Percentiles rank a stretch among this genome's conserved stretches.
phyloP scores from a whole-genome alignment of 2,329 filamentous ascomycete species.

The Fusarium burgessii region DNA sequence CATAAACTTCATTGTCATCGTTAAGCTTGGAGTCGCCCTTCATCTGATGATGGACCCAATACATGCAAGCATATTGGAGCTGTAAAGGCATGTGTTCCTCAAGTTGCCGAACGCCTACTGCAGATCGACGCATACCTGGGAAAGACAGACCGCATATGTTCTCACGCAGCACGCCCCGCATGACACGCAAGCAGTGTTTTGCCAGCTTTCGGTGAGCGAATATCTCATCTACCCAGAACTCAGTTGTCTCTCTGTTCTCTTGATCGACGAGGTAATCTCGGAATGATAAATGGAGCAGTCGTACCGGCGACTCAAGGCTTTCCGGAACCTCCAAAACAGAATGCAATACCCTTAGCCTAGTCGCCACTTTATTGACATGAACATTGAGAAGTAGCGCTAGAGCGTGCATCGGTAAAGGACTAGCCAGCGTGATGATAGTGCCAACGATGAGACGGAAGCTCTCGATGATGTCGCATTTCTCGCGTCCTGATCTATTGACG shows the following conservation, averaged over 20 bases:
- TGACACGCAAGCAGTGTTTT: neutral
- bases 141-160: neutral
- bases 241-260: neutral
- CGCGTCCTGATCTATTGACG: fast-evolving
- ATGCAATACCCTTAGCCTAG: neutral
- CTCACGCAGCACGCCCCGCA: neutral
- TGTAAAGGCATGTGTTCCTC: neutral
- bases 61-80: neutral
- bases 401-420: constrained; percentile 36
- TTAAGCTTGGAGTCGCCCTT: too few relatives aligned
- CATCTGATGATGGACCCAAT: neutral
- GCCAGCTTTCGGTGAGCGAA: neutral
- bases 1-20: too few relatives aligned
- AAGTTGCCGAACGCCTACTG: fast-evolving
- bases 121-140: too few relatives aligned
- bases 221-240: neutral
- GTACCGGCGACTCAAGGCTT: constrained; percentile 25
- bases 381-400: constrained; percentile 23
- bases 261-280: neutral
- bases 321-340: neutral
- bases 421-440: constrained; percentile 40
- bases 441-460: constrained; percentile 46
- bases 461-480: constrained; percentile 13
- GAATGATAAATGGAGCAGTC: too few relatives aligned
- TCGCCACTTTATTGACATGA: neutral